phyloP scores from a whole-genome alignment of 2,329 filamentous ascomycete genomes.

The Cytospora mali region DNA sequence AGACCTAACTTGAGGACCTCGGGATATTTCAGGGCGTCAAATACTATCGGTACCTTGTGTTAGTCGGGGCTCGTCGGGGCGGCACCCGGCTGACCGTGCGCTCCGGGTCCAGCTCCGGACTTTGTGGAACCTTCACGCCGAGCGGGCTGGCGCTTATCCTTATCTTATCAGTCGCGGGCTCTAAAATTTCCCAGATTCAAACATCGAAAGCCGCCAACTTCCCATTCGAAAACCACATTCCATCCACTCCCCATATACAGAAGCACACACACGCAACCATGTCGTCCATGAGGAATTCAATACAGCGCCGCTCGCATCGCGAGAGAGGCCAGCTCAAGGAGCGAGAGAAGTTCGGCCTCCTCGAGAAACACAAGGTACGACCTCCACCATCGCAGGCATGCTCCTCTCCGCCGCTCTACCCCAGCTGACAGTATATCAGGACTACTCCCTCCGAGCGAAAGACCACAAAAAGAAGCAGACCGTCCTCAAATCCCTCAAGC shows the following conservation, averaged over 20 bases:
- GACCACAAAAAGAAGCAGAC: constrained; percentile 69
- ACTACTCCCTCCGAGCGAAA: constrained; percentile 66
- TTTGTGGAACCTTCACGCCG: not conserved
- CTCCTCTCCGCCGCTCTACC: not conserved
- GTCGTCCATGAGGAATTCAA: constrained; percentile 65
- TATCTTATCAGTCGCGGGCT: constrained; percentile 11
- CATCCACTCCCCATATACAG: not conserved
- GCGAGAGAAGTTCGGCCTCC: constrained; percentile 82
- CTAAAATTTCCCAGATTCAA: constrained; percentile 3
- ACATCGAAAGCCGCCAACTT: not conserved
- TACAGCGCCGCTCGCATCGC: constrained; percentile 81
- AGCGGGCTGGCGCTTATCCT: not conserved
- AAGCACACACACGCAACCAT: constrained; percentile 38
- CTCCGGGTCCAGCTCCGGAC: not conserved
- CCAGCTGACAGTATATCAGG: constrained; percentile 40
- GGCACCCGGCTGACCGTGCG: not conserved
- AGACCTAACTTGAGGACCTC: too few species aligned
- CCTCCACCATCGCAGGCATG: not conserved
- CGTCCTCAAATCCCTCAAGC: constrained; percentile 59
- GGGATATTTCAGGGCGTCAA: too few species aligned
- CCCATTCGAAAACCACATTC: not conserved
- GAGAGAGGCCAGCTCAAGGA: constrained; percentile 87
- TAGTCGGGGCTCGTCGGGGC: not conserved
- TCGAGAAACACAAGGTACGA: constrained; percentile 89
- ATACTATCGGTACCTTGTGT: too few species aligned